Base-by-base conservation (phyloP, 2,329 filamentous ascomycete species). In the Colletotrichum falcatum region DNA sequence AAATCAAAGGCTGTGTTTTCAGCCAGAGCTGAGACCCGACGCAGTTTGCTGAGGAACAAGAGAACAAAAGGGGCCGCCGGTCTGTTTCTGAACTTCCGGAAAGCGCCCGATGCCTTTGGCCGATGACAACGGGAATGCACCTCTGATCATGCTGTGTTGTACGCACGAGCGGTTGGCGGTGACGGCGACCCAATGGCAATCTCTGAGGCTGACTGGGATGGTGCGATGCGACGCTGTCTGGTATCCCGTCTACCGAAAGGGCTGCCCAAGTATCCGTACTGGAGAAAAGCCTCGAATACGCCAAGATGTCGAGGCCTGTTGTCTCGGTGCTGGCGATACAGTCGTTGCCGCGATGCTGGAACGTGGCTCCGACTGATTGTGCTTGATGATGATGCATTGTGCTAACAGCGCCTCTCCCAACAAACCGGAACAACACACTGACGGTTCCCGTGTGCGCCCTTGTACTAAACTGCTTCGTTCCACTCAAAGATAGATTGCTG, bases 161-260 rank as follows among this genome's bases (percentile, higher is more conserved):
- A 12, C 4, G 28, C 42, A 60, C 42, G 26, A 59, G 28, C 39
- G 33, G 39, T 12, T 44, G 39, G 54, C 23, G 39, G 44, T 39
- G 5, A 65, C 44, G 28, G 51, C 49, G 23, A 28, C 39, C 46
- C 35, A 23, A 65, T 20, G 35, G n/a, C 35, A 30, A 37, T 42
- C 39, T 37, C 23, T 53, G 28, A 53, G 61, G 66, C 66, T 69
- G 61, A 54, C 46, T 46, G 8, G 54, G 37, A 39, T 58, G 44
- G 30, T 39, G 46, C 23, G 28, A 28, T 49, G 46, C 37, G 33
- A 65, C 55, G 42, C 18, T 54, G 23, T 7, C 35, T 42, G n/a
- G 30, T 33, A 26, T 33, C 30, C 44, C 16, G 53, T 42, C 12
- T 60, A 42, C 44, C 44, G 44, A 49, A 18, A 20, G 35, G 35